phyloP scores from a whole-genome alignment of 2,329 filamentous ascomycete genomes.

The Diaporthe vaccinii region DNA sequence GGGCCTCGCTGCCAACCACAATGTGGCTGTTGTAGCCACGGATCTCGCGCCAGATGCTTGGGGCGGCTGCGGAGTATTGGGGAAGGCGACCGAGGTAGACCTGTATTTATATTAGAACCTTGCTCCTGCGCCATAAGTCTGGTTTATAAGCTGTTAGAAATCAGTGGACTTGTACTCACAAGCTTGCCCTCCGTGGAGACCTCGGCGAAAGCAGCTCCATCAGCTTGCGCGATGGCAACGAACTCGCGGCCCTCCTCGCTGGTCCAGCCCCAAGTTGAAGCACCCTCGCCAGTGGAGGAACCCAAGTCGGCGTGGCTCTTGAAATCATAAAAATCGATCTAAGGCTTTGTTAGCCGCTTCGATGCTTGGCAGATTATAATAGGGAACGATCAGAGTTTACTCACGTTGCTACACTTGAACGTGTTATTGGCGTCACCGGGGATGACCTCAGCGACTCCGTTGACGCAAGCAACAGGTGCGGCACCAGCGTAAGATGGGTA shows the following conservation, averaged over 20 bases:
- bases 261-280: constrained; percentile 63
- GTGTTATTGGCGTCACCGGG: constrained; percentile 61
- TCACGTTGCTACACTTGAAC: constrained; percentile 62
- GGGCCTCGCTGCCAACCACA: constrained; percentile 58
- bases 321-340: constrained; percentile 67
- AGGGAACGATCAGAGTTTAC: not conserved
- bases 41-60: constrained; percentile 57
- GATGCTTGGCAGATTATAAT: not conserved
- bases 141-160: not conserved
- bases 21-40: constrained; percentile 57
- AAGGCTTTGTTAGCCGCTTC: not conserved
- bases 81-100: constrained; percentile 61
- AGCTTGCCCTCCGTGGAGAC: constrained; percentile 59
- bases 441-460: constrained; percentile 59
- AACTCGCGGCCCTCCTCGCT: constrained; percentile 63
- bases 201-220: constrained; percentile 65
- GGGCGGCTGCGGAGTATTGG: constrained; percentile 52
- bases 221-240: constrained; percentile 61
- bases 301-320: constrained; percentile 66
- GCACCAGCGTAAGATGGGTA: constrained; percentile 26
- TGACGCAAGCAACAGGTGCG: constrained; percentile 50
- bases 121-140: no score
- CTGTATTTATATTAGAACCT: not conserved
- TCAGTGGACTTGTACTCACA: not conserved
- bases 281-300: constrained; percentile 53